phyloP scores from a whole-genome alignment of 352 stramenopile species.

The Thraustotheca clavata region DNA sequence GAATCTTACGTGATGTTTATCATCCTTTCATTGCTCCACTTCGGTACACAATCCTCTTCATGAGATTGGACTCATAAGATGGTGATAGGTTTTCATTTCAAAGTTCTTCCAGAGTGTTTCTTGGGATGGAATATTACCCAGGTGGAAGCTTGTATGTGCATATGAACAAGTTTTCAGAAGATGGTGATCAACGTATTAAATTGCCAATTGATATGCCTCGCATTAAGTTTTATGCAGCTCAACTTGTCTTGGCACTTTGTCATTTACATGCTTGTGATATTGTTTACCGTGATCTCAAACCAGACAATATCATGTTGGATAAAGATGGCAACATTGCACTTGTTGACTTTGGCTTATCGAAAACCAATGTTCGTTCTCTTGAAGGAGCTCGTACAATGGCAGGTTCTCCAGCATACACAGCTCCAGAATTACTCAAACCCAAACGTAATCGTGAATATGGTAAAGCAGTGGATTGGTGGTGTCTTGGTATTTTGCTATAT shows the following conservation, averaged over 20 bases:
- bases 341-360: constrained; percentile 92
- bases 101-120: constrained; percentile 64
- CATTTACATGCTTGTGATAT: constrained; percentile 91
- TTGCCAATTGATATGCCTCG: constrained; percentile 68
- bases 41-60: constrained; percentile 18
- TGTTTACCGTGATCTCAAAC: constrained; percentile 94
- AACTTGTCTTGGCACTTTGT: constrained; percentile 87
- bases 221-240: constrained; percentile 86
- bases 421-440: constrained; percentile 70
- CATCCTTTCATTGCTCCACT: constrained; percentile 91
- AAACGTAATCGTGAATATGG: constrained; percentile 80
- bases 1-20: constrained; percentile 84
- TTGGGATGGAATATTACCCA: constrained; percentile 83
- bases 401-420: constrained; percentile 72
- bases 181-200: constrained; percentile 83
- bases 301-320: constrained; percentile 94
- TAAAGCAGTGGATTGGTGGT: constrained; percentile 85
- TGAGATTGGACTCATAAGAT: background rate
- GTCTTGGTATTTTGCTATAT: constrained; percentile 84
- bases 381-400: constrained; percentile 79
- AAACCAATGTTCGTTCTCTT: constrained; percentile 85
- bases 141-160: constrained; percentile 84
- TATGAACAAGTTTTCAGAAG: constrained; percentile 88
- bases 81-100: constrained; percentile 69
- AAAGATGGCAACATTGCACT: constrained; percentile 90